These are phyloP conservation scores for Lyophyllum semitale DNA, from an alignment of 768 basidiomycete species.

Conservation along the genomic window DNA sequence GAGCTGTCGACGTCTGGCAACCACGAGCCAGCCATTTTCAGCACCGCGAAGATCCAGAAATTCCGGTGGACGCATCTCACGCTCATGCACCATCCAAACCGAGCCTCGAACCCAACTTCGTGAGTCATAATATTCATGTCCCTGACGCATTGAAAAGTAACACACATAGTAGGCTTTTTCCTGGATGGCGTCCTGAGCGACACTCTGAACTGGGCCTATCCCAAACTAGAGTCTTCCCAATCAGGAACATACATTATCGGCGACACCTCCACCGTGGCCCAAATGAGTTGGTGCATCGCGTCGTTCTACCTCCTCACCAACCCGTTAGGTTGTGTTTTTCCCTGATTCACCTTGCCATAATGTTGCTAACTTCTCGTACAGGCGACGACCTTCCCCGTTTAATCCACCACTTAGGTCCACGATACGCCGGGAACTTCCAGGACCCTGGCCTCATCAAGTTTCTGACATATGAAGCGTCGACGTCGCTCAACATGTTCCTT, in stretches of 20 bases:
- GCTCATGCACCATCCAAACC: conserved; percentile 65
- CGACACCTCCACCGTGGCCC: conserved; percentile 41
- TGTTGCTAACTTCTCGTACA: conserved; percentile 24
- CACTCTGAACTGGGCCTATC: conserved; percentile 64
- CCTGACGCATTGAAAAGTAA: neutral
- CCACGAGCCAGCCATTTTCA: conserved; percentile 42
- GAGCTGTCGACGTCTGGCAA: conserved; percentile 44
- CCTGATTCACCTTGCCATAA: neutral
- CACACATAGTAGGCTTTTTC: conserved; percentile 56
- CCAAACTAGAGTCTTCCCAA: conserved; percentile 45
- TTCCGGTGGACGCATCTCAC: conserved; percentile 74
- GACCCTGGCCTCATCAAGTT: conserved; percentile 69
- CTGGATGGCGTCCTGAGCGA: conserved; percentile 73
- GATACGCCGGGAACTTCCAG: conserved; percentile 77
- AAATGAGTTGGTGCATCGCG: conserved; percentile 68
- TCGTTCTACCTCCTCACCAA: conserved; percentile 63
- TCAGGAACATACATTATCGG: conserved; percentile 56
- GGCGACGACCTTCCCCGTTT: conserved; percentile 74
- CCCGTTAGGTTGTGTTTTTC: conserved; percentile 49
- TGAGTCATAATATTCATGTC: conserved; percentile 32
- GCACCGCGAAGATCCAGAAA: conserved; percentile 48
- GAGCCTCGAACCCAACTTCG: conserved; percentile 60
- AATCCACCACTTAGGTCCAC: conserved; percentile 80
- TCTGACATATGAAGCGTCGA: conserved; percentile 83
- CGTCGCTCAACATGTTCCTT: conserved; percentile 81